Percentiles rank a stretch among this genome's conserved stretches.
Conservation (phyloP, 148 eudicot species). For the Hydrangea macrophylla region DNA sequence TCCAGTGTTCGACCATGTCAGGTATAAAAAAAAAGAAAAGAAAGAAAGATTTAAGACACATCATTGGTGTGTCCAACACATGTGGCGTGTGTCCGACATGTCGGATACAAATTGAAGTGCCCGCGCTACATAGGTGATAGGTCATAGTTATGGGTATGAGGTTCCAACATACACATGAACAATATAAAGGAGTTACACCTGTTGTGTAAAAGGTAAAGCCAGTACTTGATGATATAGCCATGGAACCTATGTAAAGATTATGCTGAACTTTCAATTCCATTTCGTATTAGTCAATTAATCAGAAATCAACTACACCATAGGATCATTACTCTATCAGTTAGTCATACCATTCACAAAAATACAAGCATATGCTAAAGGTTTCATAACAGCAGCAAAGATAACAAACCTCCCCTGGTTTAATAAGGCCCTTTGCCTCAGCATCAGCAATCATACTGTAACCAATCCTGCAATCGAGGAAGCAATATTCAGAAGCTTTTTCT, state of each 20-base stretch:
- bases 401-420: slow-evolving; percentile 56
- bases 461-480: slow-evolving; percentile 37
- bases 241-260: background rate
- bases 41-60: too few species aligned
- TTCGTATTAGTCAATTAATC: background rate
- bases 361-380: background rate
- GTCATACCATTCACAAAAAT: background rate
- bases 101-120: too few species aligned
- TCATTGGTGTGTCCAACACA: too few species aligned
- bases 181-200: background rate
- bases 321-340: background rate
- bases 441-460: slow-evolving; percentile 62
- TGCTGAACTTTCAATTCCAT: background rate
- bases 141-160: background rate
- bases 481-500: background rate
- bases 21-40: too few species aligned
- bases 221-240: background rate
- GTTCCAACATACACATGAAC: background rate
- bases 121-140: too few species aligned
- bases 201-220: background rate
- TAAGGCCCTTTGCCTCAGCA: slow-evolving; percentile 57
- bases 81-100: too few species aligned
- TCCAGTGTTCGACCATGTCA: too few species aligned
- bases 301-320: background rate
- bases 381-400: background rate